Percentiles rank a stretch among this genome's conserved stretches.
Evolutionary conservation across 2,329 filamentous ascomycete genomes (phyloP).

Genomic region (Colletotrichum agaves): DNA sequence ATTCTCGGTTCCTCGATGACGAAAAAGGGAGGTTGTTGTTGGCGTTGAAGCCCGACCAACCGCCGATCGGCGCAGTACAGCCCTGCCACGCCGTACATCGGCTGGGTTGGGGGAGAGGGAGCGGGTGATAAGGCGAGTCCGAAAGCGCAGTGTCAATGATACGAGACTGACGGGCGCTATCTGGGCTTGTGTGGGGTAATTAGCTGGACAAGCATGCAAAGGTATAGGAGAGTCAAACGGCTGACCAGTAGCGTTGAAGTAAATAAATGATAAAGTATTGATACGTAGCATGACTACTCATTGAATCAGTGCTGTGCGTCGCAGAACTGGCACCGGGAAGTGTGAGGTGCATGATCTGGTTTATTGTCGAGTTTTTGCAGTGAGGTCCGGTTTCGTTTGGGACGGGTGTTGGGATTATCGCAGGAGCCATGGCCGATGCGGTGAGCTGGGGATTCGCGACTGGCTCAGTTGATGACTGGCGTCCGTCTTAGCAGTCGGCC

Average conservation of each 20-base stretch:
- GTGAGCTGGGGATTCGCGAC: constrained; percentile 1
- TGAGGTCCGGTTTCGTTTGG: constrained; percentile 14
- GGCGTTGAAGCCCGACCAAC: constrained; percentile 25
- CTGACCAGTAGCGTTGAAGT: neutral
- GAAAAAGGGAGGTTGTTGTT: constrained; percentile 20
- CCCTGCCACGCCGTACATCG: constrained; percentile 23
- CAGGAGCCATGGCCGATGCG: constrained; percentile 17
- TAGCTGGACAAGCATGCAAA: constrained; percentile 9
- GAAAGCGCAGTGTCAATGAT: constrained; percentile 33
- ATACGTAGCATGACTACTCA: constrained; percentile 20
- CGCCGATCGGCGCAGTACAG: constrained; percentile 26
- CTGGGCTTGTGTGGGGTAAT: constrained; percentile 24
- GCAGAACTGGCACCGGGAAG: constrained; percentile 10
- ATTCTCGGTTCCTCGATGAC: constrained; percentile 31
- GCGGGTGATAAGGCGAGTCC: constrained; percentile 27
- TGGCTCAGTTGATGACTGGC: neutral
- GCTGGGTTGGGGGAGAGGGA: constrained; percentile 32
- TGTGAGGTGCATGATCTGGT: constrained; percentile 15
- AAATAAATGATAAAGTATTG: constrained; percentile 19
- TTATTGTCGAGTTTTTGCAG: constrained; percentile 4
- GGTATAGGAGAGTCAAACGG: neutral
- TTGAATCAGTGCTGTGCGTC: constrained; percentile 22
- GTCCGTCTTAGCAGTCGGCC: neutral
- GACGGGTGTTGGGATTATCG: constrained; percentile 16
- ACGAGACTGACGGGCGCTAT: constrained; percentile 27